phyloP scores from a whole-genome alignment of 2,329 filamentous ascomycete species.

The Huntiella bhutanensis region DNA sequence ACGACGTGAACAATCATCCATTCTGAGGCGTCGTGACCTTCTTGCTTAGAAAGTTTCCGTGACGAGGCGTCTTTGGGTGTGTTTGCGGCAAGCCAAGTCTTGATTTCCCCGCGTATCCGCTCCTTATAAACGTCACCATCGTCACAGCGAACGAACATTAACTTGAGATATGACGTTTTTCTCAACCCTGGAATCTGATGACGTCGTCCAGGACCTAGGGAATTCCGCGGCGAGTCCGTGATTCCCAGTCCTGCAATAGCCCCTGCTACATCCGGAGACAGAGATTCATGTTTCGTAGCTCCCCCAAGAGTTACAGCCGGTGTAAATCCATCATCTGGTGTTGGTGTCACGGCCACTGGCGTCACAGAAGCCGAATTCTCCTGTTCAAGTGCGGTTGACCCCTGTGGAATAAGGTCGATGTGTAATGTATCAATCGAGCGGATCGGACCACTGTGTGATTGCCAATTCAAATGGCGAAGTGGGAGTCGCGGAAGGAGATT shows the following conservation, averaged over 20 bases:
- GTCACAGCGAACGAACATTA: slow-evolving; percentile 79
- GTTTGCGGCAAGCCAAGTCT: slow-evolving; percentile 79
- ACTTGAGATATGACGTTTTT: slow-evolving; percentile 81
- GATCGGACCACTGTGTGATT: slow-evolving; percentile 76
- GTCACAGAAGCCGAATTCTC: slow-evolving; percentile 12
- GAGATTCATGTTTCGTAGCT: slow-evolving; percentile 9
- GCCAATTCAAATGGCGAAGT: slow-evolving; percentile 87
- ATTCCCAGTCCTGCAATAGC: slow-evolving; percentile 19
- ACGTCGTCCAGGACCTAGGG: slow-evolving; percentile 38
- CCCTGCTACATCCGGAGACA: slow-evolving; percentile 22
- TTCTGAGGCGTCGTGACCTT: slow-evolving; percentile 92
- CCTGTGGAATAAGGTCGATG: slow-evolving; percentile 60
- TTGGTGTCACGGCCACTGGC: slow-evolving; percentile 18
- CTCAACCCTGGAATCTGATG: slow-evolving; percentile 92
- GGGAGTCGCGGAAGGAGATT: slow-evolving; percentile 64
- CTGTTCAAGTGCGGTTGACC: slow-evolving; percentile 24
- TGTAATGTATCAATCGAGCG: slow-evolving; percentile 88
- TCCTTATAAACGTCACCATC: slow-evolving; percentile 89
- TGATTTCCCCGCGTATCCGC: slow-evolving; percentile 54
- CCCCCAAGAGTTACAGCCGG: slow-evolving; percentile 32
- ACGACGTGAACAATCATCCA: slow-evolving; percentile 91
- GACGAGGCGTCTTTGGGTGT: slow-evolving; percentile 26
- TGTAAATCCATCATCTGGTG: slow-evolving; percentile 40
- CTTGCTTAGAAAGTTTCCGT: slow-evolving; percentile 41
- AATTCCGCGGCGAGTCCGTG: slow-evolving; percentile 10